phyloP scores from a whole-genome alignment of 2,329 filamentous ascomycete species.

The Exophiala aquamarina region DNA sequence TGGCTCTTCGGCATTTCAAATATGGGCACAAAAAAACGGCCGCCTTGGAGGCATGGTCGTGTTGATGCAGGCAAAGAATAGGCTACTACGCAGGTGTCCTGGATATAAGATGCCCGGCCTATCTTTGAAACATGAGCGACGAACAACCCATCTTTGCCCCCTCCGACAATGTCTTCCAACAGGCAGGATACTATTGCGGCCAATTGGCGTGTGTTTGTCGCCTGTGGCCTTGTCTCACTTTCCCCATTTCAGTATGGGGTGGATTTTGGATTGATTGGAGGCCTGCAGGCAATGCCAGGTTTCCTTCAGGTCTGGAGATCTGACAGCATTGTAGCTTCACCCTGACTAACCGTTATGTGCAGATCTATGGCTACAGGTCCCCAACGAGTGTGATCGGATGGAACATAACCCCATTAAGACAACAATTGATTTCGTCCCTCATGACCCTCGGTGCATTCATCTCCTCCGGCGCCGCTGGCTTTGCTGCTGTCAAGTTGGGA shows the following conservation, averaged over 20 bases:
- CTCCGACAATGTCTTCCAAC: background rate
- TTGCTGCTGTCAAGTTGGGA: constrained; percentile 1
- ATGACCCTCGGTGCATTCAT: constrained; percentile 47
- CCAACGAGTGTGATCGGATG: constrained; percentile 29
- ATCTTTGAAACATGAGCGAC: too few species aligned
- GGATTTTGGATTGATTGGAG: constrained; percentile 31
- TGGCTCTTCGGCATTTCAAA: constrained; percentile 6
- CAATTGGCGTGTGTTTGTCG: constrained; percentile 14
- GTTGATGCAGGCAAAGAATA: too few species aligned
- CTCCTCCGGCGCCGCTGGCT: constrained; percentile 33
- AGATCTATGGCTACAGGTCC: constrained; percentile 27
- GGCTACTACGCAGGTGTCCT: too few species aligned
- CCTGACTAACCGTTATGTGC: background rate
- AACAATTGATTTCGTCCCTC: constrained; percentile 45
- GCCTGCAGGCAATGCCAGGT: constrained; percentile 32
- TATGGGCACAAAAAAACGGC: too few species aligned
- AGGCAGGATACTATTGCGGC: constrained; percentile 8
- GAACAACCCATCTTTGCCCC: too few species aligned
- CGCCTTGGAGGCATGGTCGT: too few species aligned
- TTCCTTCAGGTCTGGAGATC: constrained; percentile 28
- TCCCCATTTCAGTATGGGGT: constrained; percentile 32
- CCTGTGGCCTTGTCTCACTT: constrained; percentile 8
- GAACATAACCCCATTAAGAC: constrained; percentile 37
- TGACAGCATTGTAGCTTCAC: background rate
- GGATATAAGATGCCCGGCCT: too few species aligned